These are phyloP conservation scores for Neurospora sp. DNA, from an alignment of 495 filamentous ascomycete genomes.

Conservation along the genomic window DNA sequence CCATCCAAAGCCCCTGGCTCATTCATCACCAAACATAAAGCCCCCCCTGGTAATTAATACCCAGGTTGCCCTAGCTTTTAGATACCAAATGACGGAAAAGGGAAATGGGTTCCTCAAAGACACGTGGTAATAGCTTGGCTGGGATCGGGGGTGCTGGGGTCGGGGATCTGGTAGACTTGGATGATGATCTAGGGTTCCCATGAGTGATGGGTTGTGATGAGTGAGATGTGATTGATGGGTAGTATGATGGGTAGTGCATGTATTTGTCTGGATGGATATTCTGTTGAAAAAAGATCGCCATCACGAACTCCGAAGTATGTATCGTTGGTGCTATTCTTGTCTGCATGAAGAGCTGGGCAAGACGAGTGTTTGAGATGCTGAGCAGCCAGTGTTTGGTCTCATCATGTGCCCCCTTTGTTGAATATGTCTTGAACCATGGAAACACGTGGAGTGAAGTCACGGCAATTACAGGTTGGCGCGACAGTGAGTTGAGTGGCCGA, in stretches of 20 bases:
- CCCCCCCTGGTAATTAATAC: neutral
- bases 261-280: neutral
- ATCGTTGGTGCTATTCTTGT: neutral
- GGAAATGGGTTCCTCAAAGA: neutral
- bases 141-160: neutral
- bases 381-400: neutral
- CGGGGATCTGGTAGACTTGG: neutral
- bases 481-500: neutral
- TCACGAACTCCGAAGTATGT: neutral
- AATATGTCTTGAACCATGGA: neutral
- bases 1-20: neutral
- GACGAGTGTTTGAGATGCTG: neutral
- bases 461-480: neutral
- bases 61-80: neutral
- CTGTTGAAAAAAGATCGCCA: neutral
- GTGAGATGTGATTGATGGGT: neutral
- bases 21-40: neutral
- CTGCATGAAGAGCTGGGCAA: neutral
- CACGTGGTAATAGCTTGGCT: neutral
- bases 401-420: neutral
- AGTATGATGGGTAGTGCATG: neutral
- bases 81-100: neutral
- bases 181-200: neutral
- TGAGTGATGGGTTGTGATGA: neutral
- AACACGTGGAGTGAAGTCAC: neutral